phyloP scores from a whole-genome alignment of 2,329 filamentous ascomycete species.

The Cladobotryum protrusum region DNA sequence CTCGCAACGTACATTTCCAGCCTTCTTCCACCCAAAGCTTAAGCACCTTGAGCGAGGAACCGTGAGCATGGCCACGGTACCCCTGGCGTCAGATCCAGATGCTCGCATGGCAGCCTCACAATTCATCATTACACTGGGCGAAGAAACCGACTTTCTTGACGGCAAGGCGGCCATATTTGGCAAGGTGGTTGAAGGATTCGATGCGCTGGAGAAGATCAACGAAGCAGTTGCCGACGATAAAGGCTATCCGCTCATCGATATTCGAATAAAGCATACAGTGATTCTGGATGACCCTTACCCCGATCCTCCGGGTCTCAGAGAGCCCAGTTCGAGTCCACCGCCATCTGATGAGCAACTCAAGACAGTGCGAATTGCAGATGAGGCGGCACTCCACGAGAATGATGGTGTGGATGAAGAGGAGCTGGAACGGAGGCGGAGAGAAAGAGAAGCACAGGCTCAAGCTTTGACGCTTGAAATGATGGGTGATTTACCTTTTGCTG shows the following conservation, averaged over 20 bases:
- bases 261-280: constrained; percentile 87
- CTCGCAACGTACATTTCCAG: constrained; percentile 69
- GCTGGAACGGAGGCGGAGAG: constrained; percentile 70
- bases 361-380: constrained; percentile 85
- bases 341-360: constrained; percentile 81
- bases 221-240: constrained; percentile 78
- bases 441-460: constrained; percentile 87
- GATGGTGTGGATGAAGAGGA: constrained; percentile 69
- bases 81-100: constrained; percentile 69
- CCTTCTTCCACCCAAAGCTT: constrained; percentile 79
- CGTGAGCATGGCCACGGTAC: constrained; percentile 94
- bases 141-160: constrained; percentile 84
- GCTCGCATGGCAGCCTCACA: constrained; percentile 80
- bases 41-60: constrained; percentile 87
- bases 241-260: constrained; percentile 85
- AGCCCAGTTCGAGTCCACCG: constrained; percentile 71
- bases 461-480: constrained; percentile 96
- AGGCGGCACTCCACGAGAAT: constrained; percentile 73
- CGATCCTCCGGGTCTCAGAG: constrained; percentile 69
- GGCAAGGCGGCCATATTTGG: constrained; percentile 94
- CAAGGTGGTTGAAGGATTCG: constrained; percentile 92
- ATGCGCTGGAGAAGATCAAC: constrained; percentile 90
- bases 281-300: constrained; percentile 88
- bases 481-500: constrained; percentile 92
- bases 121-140: constrained; percentile 86